Base-by-base conservation (phyloP, 2,329 filamentous ascomycete genomes). In the Hypoxylon sp. region DNA sequence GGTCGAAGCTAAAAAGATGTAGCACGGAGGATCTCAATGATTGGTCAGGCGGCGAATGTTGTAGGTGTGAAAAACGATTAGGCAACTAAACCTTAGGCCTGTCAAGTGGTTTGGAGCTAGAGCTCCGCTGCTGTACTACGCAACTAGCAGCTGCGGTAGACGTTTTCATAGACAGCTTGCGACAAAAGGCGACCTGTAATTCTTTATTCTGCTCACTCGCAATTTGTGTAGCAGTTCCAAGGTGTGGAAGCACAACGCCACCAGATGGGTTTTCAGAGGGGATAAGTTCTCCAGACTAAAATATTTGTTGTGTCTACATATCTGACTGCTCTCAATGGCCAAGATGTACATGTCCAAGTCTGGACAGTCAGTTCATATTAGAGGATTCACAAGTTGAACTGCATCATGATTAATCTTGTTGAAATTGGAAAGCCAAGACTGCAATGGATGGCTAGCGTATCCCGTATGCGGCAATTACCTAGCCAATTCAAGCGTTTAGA, bases 341-440 rank as follows among this genome's bases (percentile, higher is more conserved):
- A n/a, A 57, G 25, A 46, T 33, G 10, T 10, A 48, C 27, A n/a
- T 20, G 7, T 57, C n/a, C 27, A 44, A 42, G 25, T 22, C 37
- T 35, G 46, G 48, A 5, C 55, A 48, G n/a, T 30, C 10, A 10
- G 13, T n/a, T n/a, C 22, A n/a, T 25, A 56, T 57, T 46, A 17
- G 54, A 68, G 58, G 61, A 68, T 66, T 62, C 37, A 27, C 25
- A 56, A 56, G 13, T 59, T 50, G 53, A 27, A 49, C 27, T 40
- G 57, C 61, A 68, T 68, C 55, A 65, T 27, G 25, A 27, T 66
- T 42, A 56, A 71, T 61, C 25, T 64, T 64, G 42, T 61, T 44
- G 49, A 42, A 69, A 61, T 64, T 64, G 40, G 42, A 58, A 25
- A 40, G 57, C 54, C 53, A 62, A 68, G 64, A 40, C n/a, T 50